Evolutionary conservation across 371 early-diverging fungal species (phyloP).

Genomic region (Globomyces sp.): DNA sequence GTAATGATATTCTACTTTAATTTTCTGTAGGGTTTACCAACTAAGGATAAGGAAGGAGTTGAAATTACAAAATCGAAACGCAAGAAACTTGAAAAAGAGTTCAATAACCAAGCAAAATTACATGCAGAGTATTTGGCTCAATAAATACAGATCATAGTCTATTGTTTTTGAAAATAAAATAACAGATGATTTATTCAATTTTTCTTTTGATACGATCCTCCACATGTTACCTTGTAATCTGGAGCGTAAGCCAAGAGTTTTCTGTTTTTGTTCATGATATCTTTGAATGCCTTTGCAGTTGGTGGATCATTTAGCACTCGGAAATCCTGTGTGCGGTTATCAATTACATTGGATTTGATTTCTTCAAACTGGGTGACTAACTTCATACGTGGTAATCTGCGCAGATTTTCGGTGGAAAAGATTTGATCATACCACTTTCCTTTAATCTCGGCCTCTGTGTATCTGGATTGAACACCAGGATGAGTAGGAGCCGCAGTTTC

Average conservation of each 20-base stretch:
- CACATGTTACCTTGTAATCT: not conserved
- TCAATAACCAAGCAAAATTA: slow-evolving; percentile 77
- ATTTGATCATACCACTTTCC: slow-evolving; percentile 42
- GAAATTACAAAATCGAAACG: slow-evolving; percentile 76
- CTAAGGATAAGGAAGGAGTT: slow-evolving; percentile 75
- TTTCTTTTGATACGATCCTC: not conserved
- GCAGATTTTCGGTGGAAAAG: slow-evolving; percentile 19
- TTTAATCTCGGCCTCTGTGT: slow-evolving; percentile 25
- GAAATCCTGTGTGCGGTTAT: slow-evolving; percentile 14
- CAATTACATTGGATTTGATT: slow-evolving; percentile 27
- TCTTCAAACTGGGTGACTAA: slow-evolving; percentile 41
- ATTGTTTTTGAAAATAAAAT: not conserved
- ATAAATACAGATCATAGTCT: too few species aligned
- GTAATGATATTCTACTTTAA: slow-evolving; percentile 15
- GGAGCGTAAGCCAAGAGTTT: not conserved
- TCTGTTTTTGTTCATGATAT: not conserved
- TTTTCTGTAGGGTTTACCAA: slow-evolving; percentile 70
- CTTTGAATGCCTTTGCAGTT: not conserved
- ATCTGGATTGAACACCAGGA: not conserved
- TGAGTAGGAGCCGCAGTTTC: slow-evolving; percentile 23
- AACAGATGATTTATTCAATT: not conserved
- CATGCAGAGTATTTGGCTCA: slow-evolving; percentile 72
- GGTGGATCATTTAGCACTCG: slow-evolving; percentile 9
- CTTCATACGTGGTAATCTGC: slow-evolving; percentile 32
- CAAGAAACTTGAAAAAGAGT: slow-evolving; percentile 89